A percentile compares a stretch with the other conserved stretches of the same genome.
phyloP scores from a whole-genome alignment of 768 basidiomycete genomes.

The Hericium coralloides region DNA sequence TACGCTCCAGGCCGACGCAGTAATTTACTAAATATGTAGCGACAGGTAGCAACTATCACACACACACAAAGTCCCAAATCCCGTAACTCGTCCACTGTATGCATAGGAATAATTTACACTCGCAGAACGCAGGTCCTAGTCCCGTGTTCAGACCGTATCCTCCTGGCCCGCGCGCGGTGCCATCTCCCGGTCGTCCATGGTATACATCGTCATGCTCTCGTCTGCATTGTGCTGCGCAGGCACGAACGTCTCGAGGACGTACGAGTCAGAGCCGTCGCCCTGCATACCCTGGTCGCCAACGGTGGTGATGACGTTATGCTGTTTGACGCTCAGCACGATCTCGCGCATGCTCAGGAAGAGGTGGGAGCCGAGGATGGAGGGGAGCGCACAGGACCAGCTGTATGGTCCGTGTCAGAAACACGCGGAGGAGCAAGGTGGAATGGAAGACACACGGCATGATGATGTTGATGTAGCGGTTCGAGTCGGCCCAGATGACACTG shows the following conservation, averaged over 20 bases:
- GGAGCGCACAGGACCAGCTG: slow-evolving; percentile 1
- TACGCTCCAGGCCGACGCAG: no score
- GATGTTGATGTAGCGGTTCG: background rate
- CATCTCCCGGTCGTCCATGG: background rate
- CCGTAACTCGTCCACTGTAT: no score
- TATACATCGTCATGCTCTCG: background rate
- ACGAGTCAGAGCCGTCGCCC: background rate
- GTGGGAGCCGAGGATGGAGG: slow-evolving; percentile 1
- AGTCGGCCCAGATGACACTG: background rate
- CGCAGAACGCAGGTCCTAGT: no score
- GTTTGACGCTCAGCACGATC: background rate
- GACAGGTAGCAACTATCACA: no score
- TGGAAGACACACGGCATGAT: background rate
- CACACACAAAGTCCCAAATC: no score
- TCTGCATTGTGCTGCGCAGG: background rate
- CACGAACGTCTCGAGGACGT: background rate
- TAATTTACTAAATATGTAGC: no score
- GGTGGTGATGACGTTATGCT: background rate
- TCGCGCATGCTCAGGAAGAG: slow-evolving; percentile 1
- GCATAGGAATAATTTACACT: no score
- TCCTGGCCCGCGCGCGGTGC: no score
- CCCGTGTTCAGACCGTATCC: no score
- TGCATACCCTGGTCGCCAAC: background rate
- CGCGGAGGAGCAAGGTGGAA: background rate
- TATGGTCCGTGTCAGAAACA: background rate